These are phyloP conservation scores for Globisporangium viniferum DNA, from an alignment of 352 stramenopile species.

Conservation along the genomic window DNA sequence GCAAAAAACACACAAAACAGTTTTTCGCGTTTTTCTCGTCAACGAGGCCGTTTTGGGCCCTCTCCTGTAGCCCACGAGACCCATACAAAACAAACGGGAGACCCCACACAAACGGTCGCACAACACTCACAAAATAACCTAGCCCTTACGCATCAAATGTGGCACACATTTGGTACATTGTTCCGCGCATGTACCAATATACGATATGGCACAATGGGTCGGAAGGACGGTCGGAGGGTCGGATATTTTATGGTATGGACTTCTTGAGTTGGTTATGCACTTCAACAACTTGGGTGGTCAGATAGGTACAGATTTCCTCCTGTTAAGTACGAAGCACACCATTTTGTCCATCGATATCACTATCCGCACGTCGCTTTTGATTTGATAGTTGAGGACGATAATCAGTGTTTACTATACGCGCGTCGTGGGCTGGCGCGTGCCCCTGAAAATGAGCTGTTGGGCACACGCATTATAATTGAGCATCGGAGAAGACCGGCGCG, in stretches of 20 bases:
- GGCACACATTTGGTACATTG: not conserved
- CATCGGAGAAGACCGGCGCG: not conserved
- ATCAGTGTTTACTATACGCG: not conserved
- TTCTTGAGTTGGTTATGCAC: too few species aligned
- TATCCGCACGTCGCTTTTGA: not conserved
- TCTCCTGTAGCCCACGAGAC: not conserved
- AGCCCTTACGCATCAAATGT: too few species aligned
- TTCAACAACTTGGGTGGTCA: not conserved
- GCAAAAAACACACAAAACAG: conserved; percentile 4
- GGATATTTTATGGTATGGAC: too few species aligned
- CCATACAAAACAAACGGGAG: not conserved
- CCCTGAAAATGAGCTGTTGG: not conserved
- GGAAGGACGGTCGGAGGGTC: too few species aligned
- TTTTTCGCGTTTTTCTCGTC: conserved; percentile 1
- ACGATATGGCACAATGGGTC: too few species aligned
- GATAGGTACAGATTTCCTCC: not conserved
- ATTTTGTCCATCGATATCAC: not conserved
- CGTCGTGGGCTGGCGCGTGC: not conserved
- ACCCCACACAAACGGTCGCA: not conserved
- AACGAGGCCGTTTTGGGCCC: conserved; percentile 1
- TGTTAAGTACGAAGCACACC: not conserved
- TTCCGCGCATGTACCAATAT: too few species aligned
- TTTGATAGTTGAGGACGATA: not conserved
- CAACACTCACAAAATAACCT: too few species aligned
- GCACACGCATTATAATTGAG: not conserved